Evolutionary conservation across 202 grass and related monocot genomes (phyloP).

Genomic region (Setaria viridis): DNA sequence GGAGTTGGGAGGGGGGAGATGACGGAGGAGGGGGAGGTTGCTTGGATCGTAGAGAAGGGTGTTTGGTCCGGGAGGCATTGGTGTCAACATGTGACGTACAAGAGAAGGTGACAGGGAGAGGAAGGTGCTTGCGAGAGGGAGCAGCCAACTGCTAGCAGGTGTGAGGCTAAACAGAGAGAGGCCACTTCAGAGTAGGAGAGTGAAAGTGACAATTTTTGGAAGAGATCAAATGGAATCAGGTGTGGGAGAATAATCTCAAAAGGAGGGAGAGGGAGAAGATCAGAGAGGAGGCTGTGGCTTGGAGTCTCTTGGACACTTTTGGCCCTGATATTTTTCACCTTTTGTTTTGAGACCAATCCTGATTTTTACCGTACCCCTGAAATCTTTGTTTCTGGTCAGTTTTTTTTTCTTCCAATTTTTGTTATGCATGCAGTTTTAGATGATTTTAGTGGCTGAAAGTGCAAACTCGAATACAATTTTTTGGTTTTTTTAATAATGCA

Average conservation of each 20-base stretch:
- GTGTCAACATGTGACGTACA: slow-evolving; percentile 56
- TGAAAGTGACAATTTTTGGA: slow-evolving; percentile 38
- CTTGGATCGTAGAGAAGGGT: slow-evolving; percentile 46
- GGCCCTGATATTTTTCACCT: not conserved
- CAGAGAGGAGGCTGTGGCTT: slow-evolving; percentile 6
- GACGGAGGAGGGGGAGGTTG: slow-evolving; percentile 37
- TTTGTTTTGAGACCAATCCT: not conserved
- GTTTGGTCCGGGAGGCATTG: slow-evolving; percentile 27
- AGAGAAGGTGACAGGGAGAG: slow-evolving; percentile 42
- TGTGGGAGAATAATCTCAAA: not conserved
- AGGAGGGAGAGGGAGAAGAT: not conserved
- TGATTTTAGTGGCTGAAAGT: not conserved
- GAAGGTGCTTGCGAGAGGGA: not conserved
- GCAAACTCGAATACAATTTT: not conserved
- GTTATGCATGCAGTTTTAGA: not conserved
- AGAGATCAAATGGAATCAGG: not conserved
- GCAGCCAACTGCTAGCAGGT: slow-evolving; percentile 41
- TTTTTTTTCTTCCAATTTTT: not conserved
- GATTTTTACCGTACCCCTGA: not conserved
- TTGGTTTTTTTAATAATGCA: not conserved
- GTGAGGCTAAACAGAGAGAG: not conserved
- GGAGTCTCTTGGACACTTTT: slow-evolving; percentile 13
- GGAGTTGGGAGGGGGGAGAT: slow-evolving; percentile 4
- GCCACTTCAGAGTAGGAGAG: slow-evolving; percentile 29
- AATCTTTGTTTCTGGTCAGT: not conserved